Evolutionary conservation across 257 asterid species (phyloP), one percentile per base, ranked within the genome.

Genomic region (Galeopsis tetrahit): DNA sequence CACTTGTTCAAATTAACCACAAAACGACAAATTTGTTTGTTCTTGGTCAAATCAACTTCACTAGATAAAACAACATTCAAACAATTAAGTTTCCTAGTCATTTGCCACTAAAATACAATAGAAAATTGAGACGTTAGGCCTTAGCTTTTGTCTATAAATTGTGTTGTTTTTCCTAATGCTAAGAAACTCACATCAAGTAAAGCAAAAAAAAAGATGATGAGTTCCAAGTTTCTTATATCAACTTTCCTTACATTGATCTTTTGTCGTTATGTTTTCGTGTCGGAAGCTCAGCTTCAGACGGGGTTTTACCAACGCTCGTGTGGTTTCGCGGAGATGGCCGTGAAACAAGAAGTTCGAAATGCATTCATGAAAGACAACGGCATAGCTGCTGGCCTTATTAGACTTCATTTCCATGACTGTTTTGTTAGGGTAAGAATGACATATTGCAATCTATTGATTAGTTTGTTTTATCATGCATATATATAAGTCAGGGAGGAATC

Each of bases 371-470:
- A 5, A 13, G 71, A 90, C 82, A 74, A 49, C 1, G 98, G 97
- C 63, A 42, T 85, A 6, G 95, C 97, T 68, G 90, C 97, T 63
- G 95, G 95, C 53, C 96, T 92, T 21, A 74, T 92, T 60, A 82
- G 98, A 44, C 43, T 92, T 86, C 96, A 92, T 84, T 92, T 92
- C 70, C 96, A 92, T 32, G 97, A 92, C 63, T 90, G 98, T 59
- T 92, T 92, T 71, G 93, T 88, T 8, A 75, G 95, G 89, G 98
- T 90, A 71, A 61, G 86, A 11, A 39, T 14, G 4, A 1, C 0
- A n/a, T 5, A 1, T 6, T 15, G 7, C 31, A 6, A 53, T 14
- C 33, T 1, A 53, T 14, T 48, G 34, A 3, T 53, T 33, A 39
- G 10, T 14, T 14, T 66, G 14, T 66, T 74, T 65, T 40, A 46